Conservation (phyloP, 768 basidiomycete species). For the Rhizopogon salebrosus region DNA sequence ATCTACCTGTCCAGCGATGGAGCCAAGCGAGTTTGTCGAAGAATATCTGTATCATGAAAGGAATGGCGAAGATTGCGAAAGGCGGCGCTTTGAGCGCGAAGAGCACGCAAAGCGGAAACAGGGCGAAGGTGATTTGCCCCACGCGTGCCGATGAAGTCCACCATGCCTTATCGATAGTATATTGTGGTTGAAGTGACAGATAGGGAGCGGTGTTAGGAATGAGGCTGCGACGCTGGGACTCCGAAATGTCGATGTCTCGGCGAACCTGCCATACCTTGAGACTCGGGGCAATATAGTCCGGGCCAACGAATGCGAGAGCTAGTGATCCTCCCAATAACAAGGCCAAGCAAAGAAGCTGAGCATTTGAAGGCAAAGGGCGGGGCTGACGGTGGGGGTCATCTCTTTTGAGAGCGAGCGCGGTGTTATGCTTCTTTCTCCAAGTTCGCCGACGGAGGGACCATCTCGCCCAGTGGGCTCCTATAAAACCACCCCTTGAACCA, state of each 20-base stretch:
- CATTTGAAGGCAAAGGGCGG: slow-evolving; percentile 53
- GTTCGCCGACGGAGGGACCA: slow-evolving; percentile 55
- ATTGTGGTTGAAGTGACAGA: slow-evolving; percentile 40
- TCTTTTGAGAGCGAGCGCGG: slow-evolving; percentile 28
- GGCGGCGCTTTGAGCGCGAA: slow-evolving; percentile 69
- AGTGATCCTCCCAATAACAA: slow-evolving; percentile 40
- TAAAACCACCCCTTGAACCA: slow-evolving; percentile 33
- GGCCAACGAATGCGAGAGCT: slow-evolving; percentile 50
- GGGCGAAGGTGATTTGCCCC: slow-evolving; percentile 67
- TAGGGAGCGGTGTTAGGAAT: slow-evolving; percentile 28
- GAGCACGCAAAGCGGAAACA: slow-evolving; percentile 65
- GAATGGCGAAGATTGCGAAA: slow-evolving; percentile 64
- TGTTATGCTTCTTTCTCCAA: slow-evolving; percentile 45
- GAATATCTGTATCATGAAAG: slow-evolving; percentile 56
- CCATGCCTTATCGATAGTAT: slow-evolving; percentile 60
- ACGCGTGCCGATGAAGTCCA: slow-evolving; percentile 69
- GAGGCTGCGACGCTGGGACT: slow-evolving; percentile 11
- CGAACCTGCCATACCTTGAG: slow-evolving; percentile 41
- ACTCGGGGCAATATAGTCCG: slow-evolving; percentile 60
- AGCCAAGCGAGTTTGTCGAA: slow-evolving; percentile 73
- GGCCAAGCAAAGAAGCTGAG: slow-evolving; percentile 48
- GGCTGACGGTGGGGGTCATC: slow-evolving; percentile 37
- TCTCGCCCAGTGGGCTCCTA: slow-evolving; percentile 53
- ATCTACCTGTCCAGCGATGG: slow-evolving; percentile 66
- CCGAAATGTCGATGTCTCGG: slow-evolving; percentile 9